Evolutionary conservation across 2,329 filamentous ascomycete species (phyloP).

Genomic region (Graphilbum fragrans): DNA sequence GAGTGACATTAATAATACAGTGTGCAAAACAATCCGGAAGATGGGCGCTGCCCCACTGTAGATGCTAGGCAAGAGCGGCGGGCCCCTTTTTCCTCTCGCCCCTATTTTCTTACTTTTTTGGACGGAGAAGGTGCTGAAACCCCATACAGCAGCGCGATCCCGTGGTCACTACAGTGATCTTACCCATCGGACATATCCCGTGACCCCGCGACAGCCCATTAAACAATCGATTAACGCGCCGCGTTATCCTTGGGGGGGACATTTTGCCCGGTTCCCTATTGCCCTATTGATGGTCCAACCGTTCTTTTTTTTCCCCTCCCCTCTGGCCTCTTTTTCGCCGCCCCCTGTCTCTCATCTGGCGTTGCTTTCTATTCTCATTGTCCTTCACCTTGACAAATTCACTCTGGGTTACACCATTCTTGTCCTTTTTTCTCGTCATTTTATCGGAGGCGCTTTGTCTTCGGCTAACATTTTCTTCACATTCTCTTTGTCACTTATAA

Average conservation of each 20-base stretch:
- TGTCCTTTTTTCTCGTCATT: not conserved
- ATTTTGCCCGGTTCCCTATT: not conserved
- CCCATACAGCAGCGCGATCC: no score
- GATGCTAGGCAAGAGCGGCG: no score
- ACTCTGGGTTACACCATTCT: no score
- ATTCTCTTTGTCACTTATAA: not conserved
- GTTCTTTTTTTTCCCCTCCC: not conserved
- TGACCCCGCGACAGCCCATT: not conserved
- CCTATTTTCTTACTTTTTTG: no score
- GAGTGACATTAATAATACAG: no score
- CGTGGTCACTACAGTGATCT: no score
- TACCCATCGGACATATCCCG: not conserved
- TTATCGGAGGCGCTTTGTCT: not conserved
- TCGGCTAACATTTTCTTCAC: not conserved
- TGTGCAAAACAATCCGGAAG: no score
- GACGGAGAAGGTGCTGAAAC: no score
- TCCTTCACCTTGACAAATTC: not conserved
- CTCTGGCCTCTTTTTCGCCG: not conserved
- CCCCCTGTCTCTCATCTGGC: not conserved
- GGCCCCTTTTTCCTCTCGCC: no score
- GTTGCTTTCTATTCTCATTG: not conserved
- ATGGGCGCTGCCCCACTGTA: no score
- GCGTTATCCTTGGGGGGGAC: not conserved
- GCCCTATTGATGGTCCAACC: not conserved
- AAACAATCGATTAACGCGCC: not conserved